Base-by-base conservation (phyloP, 208 protist species). In the Trypanosoma conorhini region DNA sequence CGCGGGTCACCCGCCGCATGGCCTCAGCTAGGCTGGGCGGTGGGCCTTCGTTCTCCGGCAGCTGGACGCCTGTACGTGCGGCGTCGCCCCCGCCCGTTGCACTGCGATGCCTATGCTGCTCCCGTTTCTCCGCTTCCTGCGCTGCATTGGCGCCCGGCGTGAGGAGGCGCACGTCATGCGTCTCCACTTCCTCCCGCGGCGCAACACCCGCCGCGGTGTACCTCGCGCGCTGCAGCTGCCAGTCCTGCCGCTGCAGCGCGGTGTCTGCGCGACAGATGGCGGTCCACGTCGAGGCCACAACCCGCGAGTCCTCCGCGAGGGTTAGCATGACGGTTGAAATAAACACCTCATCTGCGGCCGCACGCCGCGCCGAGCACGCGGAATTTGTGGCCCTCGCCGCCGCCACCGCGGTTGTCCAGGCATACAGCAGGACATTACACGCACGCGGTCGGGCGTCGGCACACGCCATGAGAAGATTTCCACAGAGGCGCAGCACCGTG, bases 271-370 rank as follows among this genome's bases (percentile, higher is more conserved):
- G 83, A 46, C 81, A 85, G 35, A 92, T 77, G 30, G 82, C 80
- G 1, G 35, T 9, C 87, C 87, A 92, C 10, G 83, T 88, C 0
- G 83, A 82, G 10, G 82, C 73, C 8, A 92, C 62, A 5, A 82
- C 58, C 10, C 77, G 64, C 0, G 83, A 86, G 19, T 80, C 70
- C 10, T 54, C 51, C 9, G 59, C 52, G 4, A 82, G 64, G 40
- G 81, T 35, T 57, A 83, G 62, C 70, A 87, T 67, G 26, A 79
- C 63, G 21, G 72, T 66, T 44, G 71, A 71, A 58, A 85, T 12
- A 68, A 65, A 65, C 26, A 44, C 54, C 62, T 82, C 62, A 75
- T 73, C 67, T 9, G 80, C 57, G 19, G 66, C 40, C 19, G 69
- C 13, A 30, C 70, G 26, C 21, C 57, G 54, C 13, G 4, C n/a